A percentile compares a stretch with the other conserved stretches of the same genome.
Conservation (phyloP, 2,329 filamentous ascomycete species). For the Sclerotinia subarctica region DNA sequence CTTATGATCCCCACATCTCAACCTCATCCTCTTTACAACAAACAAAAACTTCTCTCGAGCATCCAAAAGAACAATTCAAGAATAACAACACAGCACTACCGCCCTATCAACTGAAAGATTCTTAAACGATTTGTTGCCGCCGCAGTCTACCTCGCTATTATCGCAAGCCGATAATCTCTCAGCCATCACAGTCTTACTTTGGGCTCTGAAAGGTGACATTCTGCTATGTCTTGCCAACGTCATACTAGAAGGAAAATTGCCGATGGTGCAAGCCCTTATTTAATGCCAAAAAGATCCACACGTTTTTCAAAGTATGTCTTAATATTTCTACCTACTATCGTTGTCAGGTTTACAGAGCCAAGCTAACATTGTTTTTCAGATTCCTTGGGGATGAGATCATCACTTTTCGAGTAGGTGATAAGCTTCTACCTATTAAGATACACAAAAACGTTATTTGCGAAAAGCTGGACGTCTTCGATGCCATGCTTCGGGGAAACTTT, state of each 20-base stretch:
- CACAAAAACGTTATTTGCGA: slow-evolving; percentile 23
- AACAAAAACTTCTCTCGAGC: neutral
- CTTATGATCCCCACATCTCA: no score
- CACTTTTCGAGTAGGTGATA: neutral
- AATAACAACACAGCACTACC: no score
- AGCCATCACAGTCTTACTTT: no score
- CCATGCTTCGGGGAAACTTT: slow-evolving; percentile 21
- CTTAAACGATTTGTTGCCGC: neutral
- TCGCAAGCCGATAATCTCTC: neutral
- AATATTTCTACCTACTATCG: neutral
- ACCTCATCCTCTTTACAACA: neutral
- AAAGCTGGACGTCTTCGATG: slow-evolving; percentile 19
- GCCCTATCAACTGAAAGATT: neutral
- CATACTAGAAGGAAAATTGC: neutral
- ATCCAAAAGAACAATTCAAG: neutral
- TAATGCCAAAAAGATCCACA: neutral
- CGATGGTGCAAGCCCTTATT: neutral
- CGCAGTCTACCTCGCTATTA: no score
- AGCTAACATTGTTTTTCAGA: neutral
- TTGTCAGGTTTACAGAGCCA: neutral
- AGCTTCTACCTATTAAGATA: neutral
- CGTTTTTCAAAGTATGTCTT: slow-evolving; percentile 7
- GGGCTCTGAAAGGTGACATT: fast-evolving
- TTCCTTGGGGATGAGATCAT: neutral
- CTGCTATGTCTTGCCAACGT: neutral